Evolutionary conservation across 495 filamentous ascomycete species (phyloP), one percentile per base, ranked within the genome.

Genomic region (Penicillium riverlandense): DNA sequence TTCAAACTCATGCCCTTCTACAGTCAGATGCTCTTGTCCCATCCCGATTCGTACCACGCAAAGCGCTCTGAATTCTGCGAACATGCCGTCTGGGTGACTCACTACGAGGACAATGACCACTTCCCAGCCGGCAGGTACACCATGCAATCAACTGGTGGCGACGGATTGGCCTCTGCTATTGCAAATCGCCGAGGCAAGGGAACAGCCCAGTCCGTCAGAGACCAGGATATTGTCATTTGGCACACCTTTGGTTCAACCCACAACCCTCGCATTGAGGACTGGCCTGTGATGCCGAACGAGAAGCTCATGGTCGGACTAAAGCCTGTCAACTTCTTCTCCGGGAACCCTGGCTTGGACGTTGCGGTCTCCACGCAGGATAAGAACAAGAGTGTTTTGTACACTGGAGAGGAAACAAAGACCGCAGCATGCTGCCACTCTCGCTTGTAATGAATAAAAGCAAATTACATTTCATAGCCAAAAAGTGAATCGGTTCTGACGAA

Each of bases 91-190:
- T 96, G 90, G 70, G 79, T 92, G 0, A 91, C 88, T 0, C 71
- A 72, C 1, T 84, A 95, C 54, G 62, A 67, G 9, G 90, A 95
- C 41, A 76, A 74, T 2, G 89, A 96, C 66, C 63, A 92, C 7
- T 96, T 78, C 55, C 75, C 90, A 0, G 81, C 83, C 6, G 90
- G 90, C 0, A 67, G 77, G 47, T 91, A 88, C 57, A 96, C 90
- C 1, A 95, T 90, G 58, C 90, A 96, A 65, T 83, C 78, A 3
- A n/a, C 33, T 8, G 79, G 76, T 6, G 86, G 82, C 0, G 62
- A 66, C 9, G 68, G 66, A 0, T 50, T 70, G 10, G 40, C 35
- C 0, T 54, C 53, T 5, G 39, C 34, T 31, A 62, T 56, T 32
- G 29, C 35, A 8, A 9, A 30, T 31, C 59, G 58, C 8, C 40